Conservation (phyloP, 148 eudicot genomes). For the Camellia granthamiana region DNA sequence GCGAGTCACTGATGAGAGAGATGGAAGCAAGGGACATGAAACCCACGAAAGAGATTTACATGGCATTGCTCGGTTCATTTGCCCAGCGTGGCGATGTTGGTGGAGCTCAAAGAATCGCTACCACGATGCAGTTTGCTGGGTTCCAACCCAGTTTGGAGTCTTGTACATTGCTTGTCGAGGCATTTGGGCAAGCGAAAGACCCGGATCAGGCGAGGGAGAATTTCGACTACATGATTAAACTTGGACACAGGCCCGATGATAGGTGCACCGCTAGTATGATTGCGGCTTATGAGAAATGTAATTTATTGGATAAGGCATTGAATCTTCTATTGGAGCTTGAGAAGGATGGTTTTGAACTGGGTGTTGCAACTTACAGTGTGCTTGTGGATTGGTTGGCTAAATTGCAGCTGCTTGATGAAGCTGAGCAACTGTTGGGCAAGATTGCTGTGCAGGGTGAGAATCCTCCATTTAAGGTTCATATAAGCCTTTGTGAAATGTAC, state of each 20-base stretch:
- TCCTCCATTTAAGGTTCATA: slow-evolving; percentile 73
- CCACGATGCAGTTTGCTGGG: slow-evolving; percentile 56
- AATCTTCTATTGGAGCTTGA: slow-evolving; percentile 65
- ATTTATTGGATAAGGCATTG: slow-evolving; percentile 69
- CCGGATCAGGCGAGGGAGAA: slow-evolving; percentile 39
- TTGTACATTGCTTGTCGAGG: slow-evolving; percentile 69
- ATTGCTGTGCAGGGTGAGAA: slow-evolving; percentile 67
- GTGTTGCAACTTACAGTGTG: slow-evolving; percentile 61
- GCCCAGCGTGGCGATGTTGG: slow-evolving; percentile 48
- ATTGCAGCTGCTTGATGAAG: slow-evolving; percentile 79
- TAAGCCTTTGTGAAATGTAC: slow-evolving; percentile 91
- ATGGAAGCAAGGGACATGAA: slow-evolving; percentile 62
- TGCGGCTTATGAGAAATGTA: slow-evolving; percentile 59
- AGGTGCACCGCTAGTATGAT: slow-evolving; percentile 53
- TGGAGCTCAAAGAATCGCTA: slow-evolving; percentile 48
- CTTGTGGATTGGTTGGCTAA: slow-evolving; percentile 83
- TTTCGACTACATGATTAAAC: slow-evolving; percentile 50
- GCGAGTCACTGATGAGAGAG: slow-evolving; percentile 56
- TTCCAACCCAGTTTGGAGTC: slow-evolving; percentile 42
- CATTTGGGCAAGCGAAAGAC: slow-evolving; percentile 41
- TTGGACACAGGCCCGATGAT: slow-evolving; percentile 80
- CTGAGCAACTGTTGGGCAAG: slow-evolving; percentile 65
- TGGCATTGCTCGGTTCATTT: slow-evolving; percentile 63
- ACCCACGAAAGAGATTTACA: slow-evolving; percentile 51
- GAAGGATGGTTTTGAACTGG: slow-evolving; percentile 72